These are phyloP conservation scores for Glaciozyma martinii DNA, from an alignment of 768 basidiomycete species.

Conservation along the genomic window DNA sequence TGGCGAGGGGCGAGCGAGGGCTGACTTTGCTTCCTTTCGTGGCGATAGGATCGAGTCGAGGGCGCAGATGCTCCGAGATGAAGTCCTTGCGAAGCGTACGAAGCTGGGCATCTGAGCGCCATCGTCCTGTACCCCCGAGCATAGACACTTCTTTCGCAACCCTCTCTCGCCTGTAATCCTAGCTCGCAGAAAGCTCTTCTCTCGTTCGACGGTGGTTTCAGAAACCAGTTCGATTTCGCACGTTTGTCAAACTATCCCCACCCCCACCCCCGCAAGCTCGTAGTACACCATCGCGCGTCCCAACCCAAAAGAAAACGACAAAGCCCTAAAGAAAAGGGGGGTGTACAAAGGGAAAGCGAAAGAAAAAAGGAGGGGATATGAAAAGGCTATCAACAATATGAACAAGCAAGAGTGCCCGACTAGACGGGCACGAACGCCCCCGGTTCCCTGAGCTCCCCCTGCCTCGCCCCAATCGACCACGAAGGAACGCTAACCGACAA, in stretches of 20 bases:
- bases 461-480: neutral
- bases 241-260: too few relatives aligned
- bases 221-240: too few relatives aligned
- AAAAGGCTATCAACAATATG: neutral
- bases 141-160: too few relatives aligned
- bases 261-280: too few relatives aligned
- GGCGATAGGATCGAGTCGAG: constrained; percentile 14
- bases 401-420: neutral
- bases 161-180: too few relatives aligned
- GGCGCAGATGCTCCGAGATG: constrained; percentile 14
- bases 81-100: constrained; percentile 8
- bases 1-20: too few relatives aligned
- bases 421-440: neutral
- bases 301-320: too few relatives aligned
- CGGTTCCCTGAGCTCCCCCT: neutral
- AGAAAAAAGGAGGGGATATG: neutral
- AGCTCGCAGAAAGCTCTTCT: too few relatives aligned
- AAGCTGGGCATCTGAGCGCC: constrained; percentile 9
- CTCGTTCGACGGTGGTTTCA: too few relatives aligned
- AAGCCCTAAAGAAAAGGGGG: too few relatives aligned
- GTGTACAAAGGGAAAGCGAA: neutral
- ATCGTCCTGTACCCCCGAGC: too few relatives aligned
- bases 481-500: neutral
- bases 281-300: too few relatives aligned
- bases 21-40: neutral